Percentiles rank a stretch among this genome's conserved stretches.
phyloP scores from a whole-genome alignment of 805 yeast species.

The Candida stauntonica region DNA sequence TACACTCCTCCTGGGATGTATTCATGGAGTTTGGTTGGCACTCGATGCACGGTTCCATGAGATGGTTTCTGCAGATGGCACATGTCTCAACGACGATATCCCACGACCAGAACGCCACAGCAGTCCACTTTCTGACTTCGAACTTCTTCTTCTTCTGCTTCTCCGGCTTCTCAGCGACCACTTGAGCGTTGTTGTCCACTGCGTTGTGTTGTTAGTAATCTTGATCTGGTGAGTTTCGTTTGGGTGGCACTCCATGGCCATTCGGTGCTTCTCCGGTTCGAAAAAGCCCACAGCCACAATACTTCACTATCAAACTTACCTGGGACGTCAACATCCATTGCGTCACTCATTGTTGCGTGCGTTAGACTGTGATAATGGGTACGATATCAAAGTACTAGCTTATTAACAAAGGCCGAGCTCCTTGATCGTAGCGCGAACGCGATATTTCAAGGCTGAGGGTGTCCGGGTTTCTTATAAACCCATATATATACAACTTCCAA shows the following conservation, averaged over 20 bases:
- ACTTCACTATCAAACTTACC: constrained; percentile 12
- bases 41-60: constrained; percentile 97
- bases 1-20: constrained; percentile 66
- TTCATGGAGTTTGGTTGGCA: constrained; percentile 82
- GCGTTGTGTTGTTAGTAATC: constrained; percentile 2
- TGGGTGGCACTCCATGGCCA: too few relatives aligned
- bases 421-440: background rate
- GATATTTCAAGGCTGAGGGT: background rate
- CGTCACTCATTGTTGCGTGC: constrained; percentile 20
- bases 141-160: constrained; percentile 56
- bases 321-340: constrained; percentile 26
- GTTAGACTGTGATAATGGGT: too few relatives aligned
- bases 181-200: background rate
- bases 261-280: too few relatives aligned
- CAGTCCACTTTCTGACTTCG: constrained; percentile 97
- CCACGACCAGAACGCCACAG: constrained; percentile 99
- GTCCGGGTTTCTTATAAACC: background rate
- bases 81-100: constrained; percentile 93
- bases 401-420: too few relatives aligned
- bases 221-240: too few relatives aligned
- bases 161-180: constrained; percentile 1
- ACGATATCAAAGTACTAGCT: too few relatives aligned
- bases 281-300: background rate
- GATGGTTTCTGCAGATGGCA: constrained; percentile 96
- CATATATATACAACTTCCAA: too few relatives aligned